These are phyloP conservation scores for Paramecium pentaurelia DNA, from an alignment of 73 alveolate genomes.

Conservation along the genomic window DNA sequence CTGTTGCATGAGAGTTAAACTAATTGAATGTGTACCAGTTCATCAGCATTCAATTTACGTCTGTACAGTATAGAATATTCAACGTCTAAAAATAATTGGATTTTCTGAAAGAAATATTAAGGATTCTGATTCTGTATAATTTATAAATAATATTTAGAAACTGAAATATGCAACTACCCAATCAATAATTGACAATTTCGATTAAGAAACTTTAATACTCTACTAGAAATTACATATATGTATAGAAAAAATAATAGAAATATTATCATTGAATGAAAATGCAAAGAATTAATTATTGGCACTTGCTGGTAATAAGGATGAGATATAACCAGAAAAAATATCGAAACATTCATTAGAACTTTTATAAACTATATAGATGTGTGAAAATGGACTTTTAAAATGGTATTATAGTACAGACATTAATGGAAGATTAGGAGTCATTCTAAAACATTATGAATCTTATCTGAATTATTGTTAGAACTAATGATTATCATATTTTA, in stretches of 20 bases:
- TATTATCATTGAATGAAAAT: neutral
- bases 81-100: neutral
- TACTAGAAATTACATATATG: neutral
- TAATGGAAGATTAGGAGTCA: neutral
- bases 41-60: neutral
- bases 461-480: neutral
- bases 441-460: constrained; percentile 12
- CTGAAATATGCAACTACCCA: neutral
- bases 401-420: neutral
- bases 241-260: neutral
- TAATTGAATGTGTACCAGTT: constrained; percentile 6
- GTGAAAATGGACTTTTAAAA: neutral
- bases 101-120: neutral
- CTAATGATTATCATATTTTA: neutral
- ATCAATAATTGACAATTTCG: neutral
- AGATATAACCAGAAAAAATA: neutral
- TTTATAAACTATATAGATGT: neutral
- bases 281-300: neutral
- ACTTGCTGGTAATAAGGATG: neutral
- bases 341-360: neutral
- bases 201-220: neutral
- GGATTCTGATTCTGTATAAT: neutral
- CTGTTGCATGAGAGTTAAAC: neutral
- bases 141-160: neutral
- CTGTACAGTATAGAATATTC: neutral